phyloP scores from a whole-genome alignment of 2,329 filamentous ascomycete genomes.

The Paracoccidioides brasiliensis region DNA sequence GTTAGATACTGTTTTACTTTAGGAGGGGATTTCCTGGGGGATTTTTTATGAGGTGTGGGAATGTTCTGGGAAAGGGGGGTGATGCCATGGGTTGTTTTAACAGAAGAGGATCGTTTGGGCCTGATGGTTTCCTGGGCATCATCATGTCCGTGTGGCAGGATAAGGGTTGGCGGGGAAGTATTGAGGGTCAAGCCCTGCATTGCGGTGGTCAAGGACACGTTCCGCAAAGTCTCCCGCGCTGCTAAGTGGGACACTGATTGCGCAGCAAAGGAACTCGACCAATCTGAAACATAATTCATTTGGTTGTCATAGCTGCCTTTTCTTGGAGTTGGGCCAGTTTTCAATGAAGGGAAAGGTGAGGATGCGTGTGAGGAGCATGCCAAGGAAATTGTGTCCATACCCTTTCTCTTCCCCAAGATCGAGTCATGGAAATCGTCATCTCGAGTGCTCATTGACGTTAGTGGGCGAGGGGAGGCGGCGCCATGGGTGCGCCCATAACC shows the following conservation, averaged over 20 bases:
- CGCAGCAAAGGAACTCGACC: conserved; percentile 18
- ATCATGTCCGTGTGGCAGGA: conserved; percentile 19
- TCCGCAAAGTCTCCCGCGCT: conserved; percentile 13
- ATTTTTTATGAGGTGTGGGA: conserved; percentile 15
- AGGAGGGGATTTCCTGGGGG: conserved; percentile 21
- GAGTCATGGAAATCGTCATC: conserved; percentile 24
- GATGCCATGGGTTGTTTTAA: neutral
- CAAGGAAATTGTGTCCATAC: conserved; percentile 34
- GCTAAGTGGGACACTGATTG: conserved; percentile 6
- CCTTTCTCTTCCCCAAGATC: conserved; percentile 37
- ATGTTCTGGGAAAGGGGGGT: conserved; percentile 23
- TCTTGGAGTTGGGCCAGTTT: conserved; percentile 8
- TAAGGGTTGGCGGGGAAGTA: conserved; percentile 9
- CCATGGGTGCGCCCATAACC: conserved; percentile 38
- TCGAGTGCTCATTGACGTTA: conserved; percentile 31
- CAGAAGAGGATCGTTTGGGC: conserved; percentile 21
- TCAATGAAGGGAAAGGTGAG: conserved; percentile 9
- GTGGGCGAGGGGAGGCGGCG: conserved; percentile 28
- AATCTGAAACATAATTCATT: conserved; percentile 15
- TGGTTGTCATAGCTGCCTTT: conserved; percentile 16
- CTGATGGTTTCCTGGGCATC: conserved; percentile 6
- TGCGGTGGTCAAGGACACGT: conserved; percentile 26
- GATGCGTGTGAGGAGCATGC: conserved; percentile 13
- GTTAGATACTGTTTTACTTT: conserved; percentile 47
- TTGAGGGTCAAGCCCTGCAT: conserved; percentile 20